Percentiles rank a stretch among this genome's conserved stretches.
Conservation (phyloP, 139 green algal genomes). For the Tetraselmis chui region DNA sequence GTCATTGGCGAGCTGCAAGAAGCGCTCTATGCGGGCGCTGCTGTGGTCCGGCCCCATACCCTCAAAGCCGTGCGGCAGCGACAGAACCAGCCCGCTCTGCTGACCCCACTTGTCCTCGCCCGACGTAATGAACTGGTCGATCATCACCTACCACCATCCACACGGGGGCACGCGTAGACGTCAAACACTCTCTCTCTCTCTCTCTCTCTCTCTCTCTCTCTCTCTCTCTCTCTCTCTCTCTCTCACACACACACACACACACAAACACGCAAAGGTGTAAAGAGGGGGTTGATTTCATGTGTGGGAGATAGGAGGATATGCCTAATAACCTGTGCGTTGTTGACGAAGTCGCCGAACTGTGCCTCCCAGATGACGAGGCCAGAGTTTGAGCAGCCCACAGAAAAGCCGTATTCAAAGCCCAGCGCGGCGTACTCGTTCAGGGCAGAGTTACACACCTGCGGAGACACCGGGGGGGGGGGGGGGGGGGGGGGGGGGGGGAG, state of each 20-base stretch:
- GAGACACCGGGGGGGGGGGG: neutral
- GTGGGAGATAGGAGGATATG: too few relatives aligned
- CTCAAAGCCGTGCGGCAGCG: conserved; percentile 84
- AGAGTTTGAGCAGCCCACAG: conserved; percentile 36
- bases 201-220: neutral
- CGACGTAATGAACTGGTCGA: conserved; percentile 71
- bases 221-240: too few relatives aligned
- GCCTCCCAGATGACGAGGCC: conserved; percentile 76
- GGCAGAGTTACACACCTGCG: conserved; percentile 52
- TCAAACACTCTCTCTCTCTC: neutral
- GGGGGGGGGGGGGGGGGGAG: too few relatives aligned
- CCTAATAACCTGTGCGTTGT: conserved; percentile 80
- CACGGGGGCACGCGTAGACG: neutral
- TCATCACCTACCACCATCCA: conserved; percentile 45
- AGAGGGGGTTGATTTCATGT: too few relatives aligned
- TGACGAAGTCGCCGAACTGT: conserved; percentile 90
- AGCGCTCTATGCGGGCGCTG: conserved; percentile 67
- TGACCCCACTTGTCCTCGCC: conserved; percentile 79
- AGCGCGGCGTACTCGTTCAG: conserved; percentile 60
- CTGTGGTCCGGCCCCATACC: conserved; percentile 78
- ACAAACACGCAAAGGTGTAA: too few relatives aligned
- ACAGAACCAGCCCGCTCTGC: conserved; percentile 58
- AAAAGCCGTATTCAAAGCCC: conserved; percentile 82
- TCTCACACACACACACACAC: too few relatives aligned
- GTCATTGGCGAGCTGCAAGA: conserved; percentile 56